phyloP scores from a whole-genome alignment of 2,329 filamentous ascomycete genomes.

The Cyclaneusma minus region DNA sequence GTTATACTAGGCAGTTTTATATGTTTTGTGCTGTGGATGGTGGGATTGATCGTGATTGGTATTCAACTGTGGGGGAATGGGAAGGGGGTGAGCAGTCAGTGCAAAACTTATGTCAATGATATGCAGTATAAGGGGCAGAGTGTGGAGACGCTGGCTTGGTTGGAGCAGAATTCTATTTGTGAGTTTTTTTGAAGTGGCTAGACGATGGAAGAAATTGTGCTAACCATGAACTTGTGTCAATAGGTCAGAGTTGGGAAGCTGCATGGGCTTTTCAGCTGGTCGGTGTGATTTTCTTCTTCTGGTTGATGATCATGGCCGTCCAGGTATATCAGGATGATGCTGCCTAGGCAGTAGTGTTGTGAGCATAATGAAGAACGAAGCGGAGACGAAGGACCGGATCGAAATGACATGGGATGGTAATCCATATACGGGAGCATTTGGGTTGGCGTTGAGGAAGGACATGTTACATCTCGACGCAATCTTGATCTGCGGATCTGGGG shows the following conservation, averaged over 20 bases:
- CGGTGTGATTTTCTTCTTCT: constrained; percentile 44
- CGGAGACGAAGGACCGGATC: no score
- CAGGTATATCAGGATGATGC: constrained; percentile 34
- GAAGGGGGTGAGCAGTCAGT: constrained; percentile 42
- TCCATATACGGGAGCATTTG: no score
- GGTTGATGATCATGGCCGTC: constrained; percentile 54
- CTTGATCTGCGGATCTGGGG: no score
- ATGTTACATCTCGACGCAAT: no score
- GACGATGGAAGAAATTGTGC: constrained; percentile 1
- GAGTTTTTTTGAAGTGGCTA: constrained; percentile 18
- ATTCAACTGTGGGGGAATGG: constrained; percentile 48
- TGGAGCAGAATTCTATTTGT: constrained; percentile 50
- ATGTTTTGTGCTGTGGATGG: constrained; percentile 52
- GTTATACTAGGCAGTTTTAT: constrained; percentile 51
- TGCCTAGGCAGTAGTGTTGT: no score
- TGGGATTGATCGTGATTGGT: constrained; percentile 44
- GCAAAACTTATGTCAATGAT: constrained; percentile 40
- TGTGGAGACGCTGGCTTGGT: constrained; percentile 41
- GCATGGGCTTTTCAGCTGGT: constrained; percentile 48
- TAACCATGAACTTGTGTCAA: constrained; percentile 7
- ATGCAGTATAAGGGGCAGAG: constrained; percentile 33
- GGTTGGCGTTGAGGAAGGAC: no score
- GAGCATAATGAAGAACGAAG: no score
- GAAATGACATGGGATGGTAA: no score
- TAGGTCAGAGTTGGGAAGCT: constrained; percentile 47